Evolutionary conservation across 495 filamentous ascomycete species (phyloP), one percentile per base, ranked within the genome.

Genomic region (Penicillium daleae): DNA sequence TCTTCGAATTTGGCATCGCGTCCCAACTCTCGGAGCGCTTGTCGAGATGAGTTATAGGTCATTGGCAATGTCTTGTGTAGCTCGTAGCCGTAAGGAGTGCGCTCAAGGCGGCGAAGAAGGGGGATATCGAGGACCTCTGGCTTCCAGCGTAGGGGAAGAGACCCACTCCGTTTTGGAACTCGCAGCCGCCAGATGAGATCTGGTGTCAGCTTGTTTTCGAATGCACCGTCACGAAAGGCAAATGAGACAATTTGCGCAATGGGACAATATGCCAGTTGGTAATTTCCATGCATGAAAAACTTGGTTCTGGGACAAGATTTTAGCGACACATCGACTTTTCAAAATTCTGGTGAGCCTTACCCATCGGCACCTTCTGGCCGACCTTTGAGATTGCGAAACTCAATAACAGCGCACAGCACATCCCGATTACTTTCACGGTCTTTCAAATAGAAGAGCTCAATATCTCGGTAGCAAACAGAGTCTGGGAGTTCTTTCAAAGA

Each of bases 281-380:
- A 74, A 53, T 73, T 60, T 35, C 71, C 56, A 19, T 76, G 56
- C 60, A 76, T 72, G 55, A 74, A 73, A 40, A 75, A 75, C 57
- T 73, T 75, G 10, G 66, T 75, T 62, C 67, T 75, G 44, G 21
- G 4, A 56, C 22, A 7, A 44, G 68, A 13, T 12, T 40, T 69
- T 6, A 69, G 64, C 54, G 37, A 35, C 21, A 59, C n/a, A 44
- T 64, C 39, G 61, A n/a, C 27, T 27, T 55, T 2, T 62, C 13
- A 42, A 42, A 31, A 26, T 15, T 6, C 24, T 26, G 6, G 6
- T 12, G 35, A 50, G 3, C 0, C 66, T 69, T 73, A 74, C 61
- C 69, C 24, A 66, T 74, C 54, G 60, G 65, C 46, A 22, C 65
- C 69, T 64, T 74, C 69, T 22, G 54, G 69, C 17, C 60, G 57